Base-by-base conservation (phyloP, 352 stramenopile genomes). In the Pseudoperonospora humuli region DNA sequence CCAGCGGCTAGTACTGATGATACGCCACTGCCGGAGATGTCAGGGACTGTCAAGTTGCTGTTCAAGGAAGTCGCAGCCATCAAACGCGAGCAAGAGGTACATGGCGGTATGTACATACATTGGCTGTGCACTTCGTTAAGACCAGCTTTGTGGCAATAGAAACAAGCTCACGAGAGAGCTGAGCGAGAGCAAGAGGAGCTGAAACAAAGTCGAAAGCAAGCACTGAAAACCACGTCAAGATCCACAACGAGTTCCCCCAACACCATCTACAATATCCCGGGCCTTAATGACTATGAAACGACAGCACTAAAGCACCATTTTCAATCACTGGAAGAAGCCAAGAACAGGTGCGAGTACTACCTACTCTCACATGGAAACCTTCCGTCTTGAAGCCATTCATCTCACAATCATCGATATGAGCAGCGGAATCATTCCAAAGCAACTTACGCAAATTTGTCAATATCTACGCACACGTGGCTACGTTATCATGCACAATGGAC, bases 41-140 rank as follows among this genome's bases (percentile, higher is more conserved):
- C 75, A 7, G 70, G 74, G 1, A 87, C 71, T 0, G 78, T 88
- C 14, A 76, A 73, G 37, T 58, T 91, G 45, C 64, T 91, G 3
- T 81, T 88, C 41, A 67, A 68, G 21, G 75, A 86, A 35, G 64
- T 88, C 1, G 60, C 67, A 5, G 49, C 36, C 13, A 77, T 75
- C 31, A 62, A 77, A 42, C 50, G 68, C 1, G 61, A 78, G 21
- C 60, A 68, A 10, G 53, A 78, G 46, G 72, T 70, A 36, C 3
- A 33, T 25, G 19, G 10, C 17, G 27, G 3, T 1, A 21, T 13
- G 11, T 27, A 18, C n/a, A n/a, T 7, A 14, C 13, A 13, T 15
- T 31, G 13, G 7, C 38, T 9, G 19, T 14, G 11, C 24, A 2
- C 15, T 42, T 9, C 10, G 17, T 17, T 60, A 25, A 50, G 10